These are phyloP conservation scores for Nakazawaea wyomingensis DNA, from an alignment of 805 yeast species.

Conservation along the genomic window DNA sequence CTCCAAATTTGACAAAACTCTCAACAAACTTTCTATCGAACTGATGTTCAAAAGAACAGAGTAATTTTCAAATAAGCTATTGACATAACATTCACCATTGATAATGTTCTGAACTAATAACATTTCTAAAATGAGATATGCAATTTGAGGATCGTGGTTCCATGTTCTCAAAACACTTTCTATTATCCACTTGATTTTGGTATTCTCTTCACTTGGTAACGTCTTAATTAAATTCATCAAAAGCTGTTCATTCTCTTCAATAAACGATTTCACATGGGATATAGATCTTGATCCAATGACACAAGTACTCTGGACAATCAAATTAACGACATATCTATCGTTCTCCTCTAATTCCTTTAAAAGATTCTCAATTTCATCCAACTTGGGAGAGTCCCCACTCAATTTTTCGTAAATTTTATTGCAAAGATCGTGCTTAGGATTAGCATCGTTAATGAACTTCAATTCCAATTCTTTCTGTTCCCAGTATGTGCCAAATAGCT, in stretches of 20 bases:
- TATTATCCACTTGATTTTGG: conserved; percentile 34
- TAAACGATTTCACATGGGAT: conserved; percentile 63
- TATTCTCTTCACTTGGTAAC: conserved; percentile 13
- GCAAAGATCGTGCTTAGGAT: conserved; percentile 27
- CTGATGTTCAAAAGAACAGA: conserved; percentile 39
- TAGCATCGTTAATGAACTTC: conserved; percentile 28
- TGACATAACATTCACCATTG: conserved; percentile 33
- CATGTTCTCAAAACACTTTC: conserved; percentile 58
- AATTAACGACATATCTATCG: conserved; percentile 46
- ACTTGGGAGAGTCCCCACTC: conserved; percentile 22
- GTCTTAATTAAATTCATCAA: conserved; percentile 20
- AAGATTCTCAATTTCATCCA: conserved; percentile 16
- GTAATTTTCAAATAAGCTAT: conserved; percentile 32
- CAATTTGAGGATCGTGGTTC: conserved; percentile 62
- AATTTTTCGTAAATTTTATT: conserved; percentile 27
- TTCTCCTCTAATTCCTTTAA: conserved; percentile 11
- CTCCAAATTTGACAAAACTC: conserved; percentile 26
- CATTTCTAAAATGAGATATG: conserved; percentile 51
- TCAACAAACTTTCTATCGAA: conserved; percentile 38
- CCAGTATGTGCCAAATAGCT: conserved; percentile 27
- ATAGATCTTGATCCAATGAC: conserved; percentile 85
- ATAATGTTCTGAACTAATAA: conserved; percentile 43
- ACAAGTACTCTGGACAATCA: conserved; percentile 67
- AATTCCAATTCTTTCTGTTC: conserved; percentile 21
- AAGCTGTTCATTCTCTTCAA: conserved; percentile 30